These are phyloP conservation scores for Russula sp. DNA, from an alignment of 768 basidiomycete species.

Conservation along the genomic window DNA sequence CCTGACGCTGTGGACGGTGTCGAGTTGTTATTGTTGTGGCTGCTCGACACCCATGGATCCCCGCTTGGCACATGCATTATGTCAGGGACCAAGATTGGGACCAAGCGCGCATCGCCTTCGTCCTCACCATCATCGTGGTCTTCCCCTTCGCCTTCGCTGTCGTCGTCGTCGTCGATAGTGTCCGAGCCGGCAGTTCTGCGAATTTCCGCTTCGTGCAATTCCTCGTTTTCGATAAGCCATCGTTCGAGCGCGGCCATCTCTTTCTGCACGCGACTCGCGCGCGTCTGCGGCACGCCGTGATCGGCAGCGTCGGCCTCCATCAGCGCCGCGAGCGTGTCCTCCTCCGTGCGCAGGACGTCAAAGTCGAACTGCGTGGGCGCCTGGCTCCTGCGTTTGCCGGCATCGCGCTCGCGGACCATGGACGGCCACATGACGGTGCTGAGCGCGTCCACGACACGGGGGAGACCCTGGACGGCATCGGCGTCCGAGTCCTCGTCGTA, in stretches of 20 bases:
- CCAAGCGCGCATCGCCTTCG: slow-evolving; percentile 11
- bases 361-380: slow-evolving; percentile 29
- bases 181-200: background rate
- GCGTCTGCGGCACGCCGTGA: slow-evolving; percentile 16
- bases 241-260: slow-evolving; percentile 56
- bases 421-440: slow-evolving; percentile 90
- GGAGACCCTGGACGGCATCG: slow-evolving; percentile 38
- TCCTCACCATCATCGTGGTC: background rate
- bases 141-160: too few species aligned
- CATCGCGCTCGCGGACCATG: slow-evolving; percentile 44
- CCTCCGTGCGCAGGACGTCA: slow-evolving; percentile 24
- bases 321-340: slow-evolving; percentile 34
- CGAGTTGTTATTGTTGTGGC: background rate
- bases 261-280: slow-evolving; percentile 32
- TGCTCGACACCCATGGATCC: slow-evolving; percentile 23
- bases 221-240: slow-evolving; percentile 54
- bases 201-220: slow-evolving; percentile 26
- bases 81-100: slow-evolving; percentile 1
- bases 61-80: background rate
- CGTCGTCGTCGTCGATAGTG: background rate
- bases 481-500: background rate
- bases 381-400: slow-evolving; percentile 29
- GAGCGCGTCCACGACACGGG: slow-evolving; percentile 70
- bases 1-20: slow-evolving; percentile 26
- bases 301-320: slow-evolving; percentile 28